Conservation (phyloP, 805 yeast genomes). For the Hagleromyces aurorensis region DNA sequence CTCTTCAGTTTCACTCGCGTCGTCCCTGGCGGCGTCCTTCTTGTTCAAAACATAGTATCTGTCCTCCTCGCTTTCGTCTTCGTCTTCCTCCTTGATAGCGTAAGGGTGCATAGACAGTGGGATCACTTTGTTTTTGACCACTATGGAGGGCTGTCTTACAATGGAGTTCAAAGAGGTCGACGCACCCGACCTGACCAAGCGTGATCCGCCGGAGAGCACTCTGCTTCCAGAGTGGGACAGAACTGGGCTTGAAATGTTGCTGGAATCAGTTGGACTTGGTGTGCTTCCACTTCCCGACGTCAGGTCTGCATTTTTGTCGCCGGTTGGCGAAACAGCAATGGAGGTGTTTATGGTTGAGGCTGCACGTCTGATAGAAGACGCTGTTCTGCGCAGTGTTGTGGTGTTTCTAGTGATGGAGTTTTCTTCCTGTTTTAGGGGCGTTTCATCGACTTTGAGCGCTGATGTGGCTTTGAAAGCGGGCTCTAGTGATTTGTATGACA, state of each 20-base stretch:
- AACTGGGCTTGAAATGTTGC: neutral
- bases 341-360: conserved; percentile 27
- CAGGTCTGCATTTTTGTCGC: neutral
- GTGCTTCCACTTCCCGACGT: conserved; percentile 2
- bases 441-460: neutral
- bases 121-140: conserved; percentile 30
- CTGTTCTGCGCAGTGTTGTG: conserved; percentile 27
- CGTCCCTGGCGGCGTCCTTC: conserved; percentile 3
- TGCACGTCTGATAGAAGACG: conserved; percentile 32
- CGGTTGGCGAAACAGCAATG: conserved; percentile 1
- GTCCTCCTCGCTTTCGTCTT: conserved; percentile 10
- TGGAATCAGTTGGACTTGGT: conserved; percentile 1
- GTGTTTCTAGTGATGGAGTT: conserved; percentile 3
- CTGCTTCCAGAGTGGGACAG: too few species aligned
- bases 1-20: neutral
- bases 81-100: conserved; percentile 24
- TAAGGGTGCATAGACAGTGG: conserved; percentile 27
- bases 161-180: conserved; percentile 21
- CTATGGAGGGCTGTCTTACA: conserved; percentile 30
- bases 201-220: conserved; percentile 4
- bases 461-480: conserved; percentile 9
- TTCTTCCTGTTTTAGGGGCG: neutral
- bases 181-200: conserved; percentile 24
- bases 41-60: conserved; percentile 8
- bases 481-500: conserved; percentile 17